phyloP scores from a whole-genome alignment of 257 asterid species.

The Plantago major region DNA sequence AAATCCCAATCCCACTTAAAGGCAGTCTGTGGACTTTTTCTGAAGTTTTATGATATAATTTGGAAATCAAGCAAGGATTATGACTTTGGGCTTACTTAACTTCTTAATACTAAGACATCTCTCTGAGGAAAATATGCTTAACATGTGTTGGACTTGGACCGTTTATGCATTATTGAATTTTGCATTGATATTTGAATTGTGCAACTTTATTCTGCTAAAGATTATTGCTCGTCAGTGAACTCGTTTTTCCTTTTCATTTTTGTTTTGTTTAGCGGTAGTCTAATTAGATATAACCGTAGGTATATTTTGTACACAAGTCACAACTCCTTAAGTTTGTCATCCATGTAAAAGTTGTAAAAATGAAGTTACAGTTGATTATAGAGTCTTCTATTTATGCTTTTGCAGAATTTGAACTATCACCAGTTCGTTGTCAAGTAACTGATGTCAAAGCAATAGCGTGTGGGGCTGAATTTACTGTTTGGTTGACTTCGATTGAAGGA shows the following conservation, averaged over 20 bases:
- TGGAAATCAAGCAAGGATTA: too few relatives aligned
- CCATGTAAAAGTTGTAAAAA: too few relatives aligned
- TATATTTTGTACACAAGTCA: too few relatives aligned
- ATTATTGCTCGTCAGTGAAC: neutral
- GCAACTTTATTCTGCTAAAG: neutral
- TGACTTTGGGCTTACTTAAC: too few relatives aligned
- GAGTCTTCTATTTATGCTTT: slow-evolving; percentile 11
- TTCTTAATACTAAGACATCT: too few relatives aligned
- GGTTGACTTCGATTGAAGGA: slow-evolving; percentile 89
- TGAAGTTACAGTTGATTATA: slow-evolving; percentile 8
- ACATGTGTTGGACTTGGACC: too few relatives aligned
- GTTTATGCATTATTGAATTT: neutral
- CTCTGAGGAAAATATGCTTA: too few relatives aligned
- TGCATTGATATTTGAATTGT: neutral
- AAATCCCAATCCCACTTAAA: too few relatives aligned
- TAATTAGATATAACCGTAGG: neutral
- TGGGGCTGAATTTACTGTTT: slow-evolving; percentile 93
- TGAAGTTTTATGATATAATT: too few relatives aligned
- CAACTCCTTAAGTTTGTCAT: too few relatives aligned
- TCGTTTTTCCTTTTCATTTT: neutral
- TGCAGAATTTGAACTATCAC: slow-evolving; percentile 79
- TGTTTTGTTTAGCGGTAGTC: neutral
- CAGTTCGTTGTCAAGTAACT: slow-evolving; percentile 68
- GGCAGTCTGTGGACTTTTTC: too few relatives aligned
- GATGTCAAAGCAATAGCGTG: slow-evolving; percentile 60